Conservation (phyloP, 2,329 filamentous ascomycete species). For the Thelonectria blattea region DNA sequence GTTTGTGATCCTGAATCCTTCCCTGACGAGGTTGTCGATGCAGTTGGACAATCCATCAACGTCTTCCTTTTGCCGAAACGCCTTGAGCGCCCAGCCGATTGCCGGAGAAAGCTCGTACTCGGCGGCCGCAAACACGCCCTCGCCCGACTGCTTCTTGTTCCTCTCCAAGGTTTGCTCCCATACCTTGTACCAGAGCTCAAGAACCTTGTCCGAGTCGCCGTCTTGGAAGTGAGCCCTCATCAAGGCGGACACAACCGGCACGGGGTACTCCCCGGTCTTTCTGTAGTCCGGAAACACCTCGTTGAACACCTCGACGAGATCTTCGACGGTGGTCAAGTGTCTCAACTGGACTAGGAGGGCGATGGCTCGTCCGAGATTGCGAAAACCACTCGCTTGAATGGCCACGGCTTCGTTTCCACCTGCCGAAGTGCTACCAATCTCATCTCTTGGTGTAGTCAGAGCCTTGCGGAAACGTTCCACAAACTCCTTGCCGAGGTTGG, state of each 20-base stretch:
- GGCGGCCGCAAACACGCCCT: slow-evolving; percentile 50
- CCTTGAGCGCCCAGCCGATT: slow-evolving; percentile 55
- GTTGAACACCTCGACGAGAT: slow-evolving; percentile 62
- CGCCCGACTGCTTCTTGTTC: slow-evolving; percentile 30
- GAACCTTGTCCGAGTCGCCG: slow-evolving; percentile 64
- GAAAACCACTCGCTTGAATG: slow-evolving; percentile 37
- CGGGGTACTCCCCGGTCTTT: slow-evolving; percentile 49
- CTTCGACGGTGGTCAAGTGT: slow-evolving; percentile 60
- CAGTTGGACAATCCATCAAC: slow-evolving; percentile 54
- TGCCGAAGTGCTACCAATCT: background rate
- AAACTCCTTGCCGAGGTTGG: slow-evolving; percentile 38
- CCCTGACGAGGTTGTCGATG: slow-evolving; percentile 61
- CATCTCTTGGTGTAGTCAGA: slow-evolving; percentile 16
- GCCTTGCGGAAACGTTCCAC: slow-evolving; percentile 38
- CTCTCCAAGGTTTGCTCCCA: slow-evolving; percentile 57
- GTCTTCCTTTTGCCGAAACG: slow-evolving; percentile 50
- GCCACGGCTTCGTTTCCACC: slow-evolving; percentile 27
- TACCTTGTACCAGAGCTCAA: slow-evolving; percentile 69
- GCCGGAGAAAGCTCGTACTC: slow-evolving; percentile 61
- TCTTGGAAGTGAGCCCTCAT: slow-evolving; percentile 71
- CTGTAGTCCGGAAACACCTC: slow-evolving; percentile 46
- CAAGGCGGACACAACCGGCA: slow-evolving; percentile 65
- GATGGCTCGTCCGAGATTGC: slow-evolving; percentile 42
- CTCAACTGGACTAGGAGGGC: slow-evolving; percentile 44
- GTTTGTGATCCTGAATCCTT: slow-evolving; percentile 77